These are phyloP conservation scores for Sclerotinia subarctica DNA, from an alignment of 2,329 filamentous ascomycete genomes.

Conservation along the genomic window DNA sequence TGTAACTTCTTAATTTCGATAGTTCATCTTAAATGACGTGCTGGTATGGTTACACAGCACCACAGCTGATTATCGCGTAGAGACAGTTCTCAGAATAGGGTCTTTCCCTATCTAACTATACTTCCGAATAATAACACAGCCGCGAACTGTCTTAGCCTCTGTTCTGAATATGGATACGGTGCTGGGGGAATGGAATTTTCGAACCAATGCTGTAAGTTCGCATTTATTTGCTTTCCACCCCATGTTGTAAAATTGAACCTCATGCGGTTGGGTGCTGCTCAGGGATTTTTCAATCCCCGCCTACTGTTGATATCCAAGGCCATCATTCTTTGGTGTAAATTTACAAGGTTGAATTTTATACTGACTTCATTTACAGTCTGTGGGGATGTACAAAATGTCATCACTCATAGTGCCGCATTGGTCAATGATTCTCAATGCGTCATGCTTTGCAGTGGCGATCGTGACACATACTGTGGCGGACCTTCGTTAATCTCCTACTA, in stretches of 20 bases:
- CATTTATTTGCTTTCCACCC: background rate
- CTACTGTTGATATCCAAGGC: background rate
- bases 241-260: background rate
- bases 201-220: slow-evolving; percentile 30
- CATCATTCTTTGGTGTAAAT: background rate
- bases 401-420: slow-evolving; percentile 3
- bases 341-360: background rate
- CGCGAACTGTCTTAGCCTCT: slow-evolving; percentile 29
- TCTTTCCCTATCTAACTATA: slow-evolving; percentile 30
- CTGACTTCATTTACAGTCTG: slow-evolving; percentile 20
- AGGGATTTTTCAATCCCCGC: background rate
- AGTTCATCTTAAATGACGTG: background rate
- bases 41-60: background rate
- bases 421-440: slow-evolving; percentile 20
- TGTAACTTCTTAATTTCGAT: background rate
- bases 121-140: slow-evolving; percentile 27
- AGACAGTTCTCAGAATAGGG: slow-evolving; percentile 24
- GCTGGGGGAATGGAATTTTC: slow-evolving; percentile 34
- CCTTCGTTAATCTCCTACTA: slow-evolving; percentile 26
- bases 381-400: slow-evolving; percentile 23
- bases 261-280: background rate
- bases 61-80: slow-evolving; percentile 10
- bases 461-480: slow-evolving; percentile 24
- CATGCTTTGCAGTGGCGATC: slow-evolving; percentile 45
- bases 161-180: slow-evolving; percentile 32